Base-by-base conservation (phyloP, 1,284 basidiomycete genomes). In the Tylopilus orsonianus region DNA sequence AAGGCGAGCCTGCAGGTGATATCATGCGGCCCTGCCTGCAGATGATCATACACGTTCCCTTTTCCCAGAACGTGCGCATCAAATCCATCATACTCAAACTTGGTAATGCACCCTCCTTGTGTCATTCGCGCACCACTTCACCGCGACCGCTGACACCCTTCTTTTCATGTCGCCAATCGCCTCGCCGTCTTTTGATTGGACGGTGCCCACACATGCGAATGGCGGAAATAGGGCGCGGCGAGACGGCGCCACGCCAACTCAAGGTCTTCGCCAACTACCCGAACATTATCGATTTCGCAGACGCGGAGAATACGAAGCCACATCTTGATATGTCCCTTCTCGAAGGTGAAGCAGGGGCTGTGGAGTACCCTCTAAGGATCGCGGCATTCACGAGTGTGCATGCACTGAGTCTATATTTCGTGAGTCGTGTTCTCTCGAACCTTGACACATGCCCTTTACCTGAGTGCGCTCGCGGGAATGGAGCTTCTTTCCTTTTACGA, bases 1-100 rank as follows among this genome's bases (percentile, higher is more conserved):
- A 34, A 40, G 38, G 37, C 13, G 45, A 39, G 13, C 47, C 33
- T 18, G 9, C 14, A 32, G 19, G 26, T 46, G 44, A 42, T 41
- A 48, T 60, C 46, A 51, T 33, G 18, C n/a, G 26, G 48, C 44
- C 50, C 44, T 59, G 39, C 22, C 22, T 22, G 23, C 41, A 91
- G 86, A 71, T 91, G 50, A 83, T 92, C 55, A 74, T 93, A 43
- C 87, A 91, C 64, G 69, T 92, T 44, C 87, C 88, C 1, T 93
- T 93, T 71, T 78, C 75, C 0, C 78, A 90, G 62, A 85, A 84
- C 58, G 88, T 92, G 20, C 75, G 87, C 38, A 65, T 93, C 44
- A 79, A 81, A 54, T 87, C 87, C 20, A 64, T 91, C 10, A 60
- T 90, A 13, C 67, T 91, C 37, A 90, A 90, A 64, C 66, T 88